Evolutionary conservation across 139 green algal species (phyloP).

Genomic region (Micractinium conductrix): DNA sequence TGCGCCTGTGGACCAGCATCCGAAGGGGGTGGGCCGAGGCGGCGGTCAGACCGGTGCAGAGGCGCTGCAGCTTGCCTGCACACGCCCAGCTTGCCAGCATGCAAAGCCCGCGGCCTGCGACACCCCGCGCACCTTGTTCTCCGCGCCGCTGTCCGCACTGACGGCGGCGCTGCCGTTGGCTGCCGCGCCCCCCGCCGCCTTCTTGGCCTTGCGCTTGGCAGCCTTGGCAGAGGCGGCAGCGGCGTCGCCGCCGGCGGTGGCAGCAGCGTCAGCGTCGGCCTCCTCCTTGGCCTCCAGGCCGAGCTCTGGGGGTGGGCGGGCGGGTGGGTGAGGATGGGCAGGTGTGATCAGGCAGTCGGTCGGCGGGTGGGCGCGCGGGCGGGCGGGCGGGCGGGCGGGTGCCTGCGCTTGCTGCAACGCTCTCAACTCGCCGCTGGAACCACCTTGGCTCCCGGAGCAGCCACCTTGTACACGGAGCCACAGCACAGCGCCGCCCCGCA

Average conservation of each 20-base stretch:
- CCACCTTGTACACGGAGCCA: too few relatives aligned
- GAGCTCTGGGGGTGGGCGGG: too few relatives aligned
- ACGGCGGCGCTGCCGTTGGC: not conserved
- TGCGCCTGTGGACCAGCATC: not conserved
- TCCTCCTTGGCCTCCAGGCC: conserved; percentile 45
- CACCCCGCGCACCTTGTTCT: conserved; percentile 31
- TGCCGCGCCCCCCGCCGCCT: conserved; percentile 10
- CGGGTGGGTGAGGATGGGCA: too few relatives aligned
- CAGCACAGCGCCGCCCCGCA: too few relatives aligned
- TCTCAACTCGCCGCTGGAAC: too few relatives aligned
- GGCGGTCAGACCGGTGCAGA: not conserved
- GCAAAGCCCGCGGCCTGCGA: not conserved
- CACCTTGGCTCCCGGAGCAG: too few relatives aligned
- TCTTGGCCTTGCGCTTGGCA: conserved; percentile 53
- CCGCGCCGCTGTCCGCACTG: conserved; percentile 4
- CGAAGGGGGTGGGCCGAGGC: not conserved
- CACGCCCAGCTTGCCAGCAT: not conserved
- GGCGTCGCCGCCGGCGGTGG: not conserved
- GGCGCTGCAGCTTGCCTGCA: not conserved
- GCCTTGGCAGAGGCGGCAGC: conserved; percentile 23
- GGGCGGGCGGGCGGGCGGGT: too few relatives aligned
- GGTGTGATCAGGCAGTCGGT: too few relatives aligned
- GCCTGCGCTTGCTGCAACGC: too few relatives aligned
- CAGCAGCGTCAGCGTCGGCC: not conserved
- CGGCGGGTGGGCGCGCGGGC: too few relatives aligned